Evolutionary conservation across 371 early-diverging fungal species (phyloP), one percentile per base, ranked within the genome.

Genomic region (Rhizopus stolonifer): DNA sequence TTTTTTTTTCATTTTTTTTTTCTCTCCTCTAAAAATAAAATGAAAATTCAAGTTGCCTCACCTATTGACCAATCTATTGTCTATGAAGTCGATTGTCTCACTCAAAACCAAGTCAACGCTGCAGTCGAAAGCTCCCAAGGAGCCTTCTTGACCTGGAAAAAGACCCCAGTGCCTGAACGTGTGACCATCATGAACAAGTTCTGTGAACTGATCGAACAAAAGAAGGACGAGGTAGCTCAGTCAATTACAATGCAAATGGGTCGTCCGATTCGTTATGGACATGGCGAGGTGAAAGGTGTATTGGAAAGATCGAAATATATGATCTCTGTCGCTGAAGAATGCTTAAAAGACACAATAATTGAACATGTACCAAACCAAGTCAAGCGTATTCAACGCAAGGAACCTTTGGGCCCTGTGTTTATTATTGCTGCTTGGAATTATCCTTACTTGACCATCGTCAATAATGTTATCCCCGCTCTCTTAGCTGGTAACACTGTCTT

Each of bases 401-500:
- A 88, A 34, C 88, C 93, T 5, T 53, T 90, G 3, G 78, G 78
- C 2, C 66, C 70, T 17, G 60, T 77, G 0, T 67, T 85, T 23
- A 77, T 85, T 24, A 85, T 89, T 61, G 76, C 83, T 19, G 81
- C 87, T 13, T 89, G 87, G 87, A 89, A 89, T 46, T 89, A 85
- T 58, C 89, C 89, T 24, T 77, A 75, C 52, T 58, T 86, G 14
- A 69, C 70, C 0, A 60, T 63, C 4, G 84, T 93, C 44, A 91
- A 91, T 64, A 86, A 83, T 34, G 82, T 91, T 9, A 65, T 91
- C 18, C 91, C 93, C 7, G 88, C 91, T 6, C 63, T 93, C 17
- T 65, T 91, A 33, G 87, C 89, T 4, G 91, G 89, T 8, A 93
- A 93, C 62, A 67, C 86, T 0, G 91, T 93, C 6, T 68, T 91